Conservation (phyloP, 495 filamentous ascomycete species). For the Xylaria bambusicola region DNA sequence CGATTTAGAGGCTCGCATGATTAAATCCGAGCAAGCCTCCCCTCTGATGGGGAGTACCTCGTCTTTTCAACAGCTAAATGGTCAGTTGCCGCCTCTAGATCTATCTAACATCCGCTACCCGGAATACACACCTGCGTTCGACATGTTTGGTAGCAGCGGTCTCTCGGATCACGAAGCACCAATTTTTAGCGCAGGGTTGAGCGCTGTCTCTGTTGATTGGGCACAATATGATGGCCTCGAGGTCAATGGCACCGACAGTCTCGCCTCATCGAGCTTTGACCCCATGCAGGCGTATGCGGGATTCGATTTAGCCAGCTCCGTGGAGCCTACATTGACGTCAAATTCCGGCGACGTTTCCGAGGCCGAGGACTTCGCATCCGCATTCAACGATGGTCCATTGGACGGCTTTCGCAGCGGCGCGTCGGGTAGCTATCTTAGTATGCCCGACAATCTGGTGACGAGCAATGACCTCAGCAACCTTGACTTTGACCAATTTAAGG, state of each 20-base stretch:
- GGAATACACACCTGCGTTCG: constrained; percentile 56
- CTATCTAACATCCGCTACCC: constrained; percentile 55
- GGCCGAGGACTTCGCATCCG: constrained; percentile 64
- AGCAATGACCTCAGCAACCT: constrained; percentile 58
- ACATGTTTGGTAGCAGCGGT: constrained; percentile 50
- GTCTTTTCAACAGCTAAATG: constrained; percentile 60
- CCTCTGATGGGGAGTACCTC: constrained; percentile 59
- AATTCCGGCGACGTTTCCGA: constrained; percentile 78
- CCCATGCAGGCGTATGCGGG: constrained; percentile 69
- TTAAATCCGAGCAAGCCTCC: constrained; percentile 72
- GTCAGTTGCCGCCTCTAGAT: constrained; percentile 67
- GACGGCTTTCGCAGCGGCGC: constrained; percentile 55
- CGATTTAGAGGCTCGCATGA: constrained; percentile 53
- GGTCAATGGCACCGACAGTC: constrained; percentile 50
- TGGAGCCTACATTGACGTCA: constrained; percentile 61
- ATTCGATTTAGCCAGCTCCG: constrained; percentile 59
- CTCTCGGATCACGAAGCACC: constrained; percentile 65
- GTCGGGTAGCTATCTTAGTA: constrained; percentile 50
- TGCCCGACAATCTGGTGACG: constrained; percentile 52
- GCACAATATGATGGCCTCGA: constrained; percentile 67
- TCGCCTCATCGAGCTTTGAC: constrained; percentile 66
- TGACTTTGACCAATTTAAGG: constrained; percentile 66
- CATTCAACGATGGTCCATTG: constrained; percentile 55
- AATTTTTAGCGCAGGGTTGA: constrained; percentile 65
- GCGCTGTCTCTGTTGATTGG: constrained; percentile 71